Evolutionary conservation across 106 monocot species (phyloP).

Genomic region (Phalaenopsis aphrodite): DNA sequence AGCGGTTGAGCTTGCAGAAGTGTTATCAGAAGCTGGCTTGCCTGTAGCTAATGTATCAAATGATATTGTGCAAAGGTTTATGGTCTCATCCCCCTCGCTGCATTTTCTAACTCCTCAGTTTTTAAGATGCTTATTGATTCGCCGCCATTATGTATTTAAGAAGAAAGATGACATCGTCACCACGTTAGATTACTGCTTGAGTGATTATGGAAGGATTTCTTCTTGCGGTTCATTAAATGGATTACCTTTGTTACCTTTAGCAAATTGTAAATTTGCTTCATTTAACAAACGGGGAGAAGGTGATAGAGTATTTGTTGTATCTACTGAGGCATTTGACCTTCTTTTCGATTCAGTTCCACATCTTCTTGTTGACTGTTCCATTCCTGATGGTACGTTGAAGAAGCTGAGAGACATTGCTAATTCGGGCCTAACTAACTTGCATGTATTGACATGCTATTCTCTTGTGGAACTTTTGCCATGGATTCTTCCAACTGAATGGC

Average conservation of each 20-base stretch:
- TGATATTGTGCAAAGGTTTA: constrained; percentile 57
- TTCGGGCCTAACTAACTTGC: constrained; percentile 50
- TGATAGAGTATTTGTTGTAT: constrained; percentile 66
- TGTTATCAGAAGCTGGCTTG: constrained; percentile 72
- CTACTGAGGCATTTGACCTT: constrained; percentile 64
- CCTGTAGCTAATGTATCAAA: constrained; percentile 62
- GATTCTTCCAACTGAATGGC: constrained; percentile 87
- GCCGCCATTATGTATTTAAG: constrained; percentile 65
- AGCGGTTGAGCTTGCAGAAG: constrained; percentile 50
- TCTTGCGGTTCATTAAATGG: constrained; percentile 52
- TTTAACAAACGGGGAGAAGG: constrained; percentile 62
- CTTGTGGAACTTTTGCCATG: constrained; percentile 81
- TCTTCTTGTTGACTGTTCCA: constrained; percentile 53
- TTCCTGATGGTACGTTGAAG: constrained; percentile 47
- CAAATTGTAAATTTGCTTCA: constrained; percentile 62
- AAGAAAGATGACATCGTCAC: constrained; percentile 47
- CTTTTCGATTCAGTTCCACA: constrained; percentile 57
- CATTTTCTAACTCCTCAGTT: constrained; percentile 74
- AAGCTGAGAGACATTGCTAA: constrained; percentile 63
- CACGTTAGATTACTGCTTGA: constrained; percentile 74
- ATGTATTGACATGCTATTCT: constrained; percentile 56
- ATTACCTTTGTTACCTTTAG: constrained; percentile 77
- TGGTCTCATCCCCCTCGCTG: constrained; percentile 62
- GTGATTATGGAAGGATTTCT: constrained; percentile 45
- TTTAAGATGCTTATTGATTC: constrained; percentile 65